Evolutionary conservation across 1,139 yeast species (phyloP).

Genomic region (Nakaseomyces sp.): DNA sequence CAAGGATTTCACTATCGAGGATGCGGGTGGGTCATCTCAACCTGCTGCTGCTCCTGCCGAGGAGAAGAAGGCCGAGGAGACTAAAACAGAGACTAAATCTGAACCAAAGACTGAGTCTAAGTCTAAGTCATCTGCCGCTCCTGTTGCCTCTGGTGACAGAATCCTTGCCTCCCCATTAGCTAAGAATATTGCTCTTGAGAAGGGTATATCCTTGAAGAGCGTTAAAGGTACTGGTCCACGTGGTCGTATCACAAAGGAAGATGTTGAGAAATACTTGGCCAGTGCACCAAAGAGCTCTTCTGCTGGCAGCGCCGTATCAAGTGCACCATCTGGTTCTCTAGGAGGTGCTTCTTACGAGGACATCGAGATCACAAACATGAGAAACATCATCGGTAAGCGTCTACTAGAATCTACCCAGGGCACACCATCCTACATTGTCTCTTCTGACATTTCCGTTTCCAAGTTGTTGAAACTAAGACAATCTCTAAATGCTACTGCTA

Average conservation of each 20-base stretch:
- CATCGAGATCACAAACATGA: slow-evolving; percentile 81
- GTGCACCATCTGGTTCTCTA: slow-evolving; percentile 42
- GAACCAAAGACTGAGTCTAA: not conserved
- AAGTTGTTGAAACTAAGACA: slow-evolving; percentile 89
- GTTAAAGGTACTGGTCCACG: slow-evolving; percentile 89
- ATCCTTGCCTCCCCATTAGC: slow-evolving; percentile 94
- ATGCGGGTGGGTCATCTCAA: slow-evolving; percentile 38
- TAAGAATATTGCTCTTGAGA: slow-evolving; percentile 84
- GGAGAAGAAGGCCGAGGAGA: slow-evolving; percentile 13
- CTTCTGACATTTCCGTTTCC: slow-evolving; percentile 76
- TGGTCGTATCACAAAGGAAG: slow-evolving; percentile 88
- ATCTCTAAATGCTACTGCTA: slow-evolving; percentile 75
- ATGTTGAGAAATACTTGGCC: slow-evolving; percentile 61
- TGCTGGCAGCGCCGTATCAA: slow-evolving; percentile 30
- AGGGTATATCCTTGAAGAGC: slow-evolving; percentile 78
- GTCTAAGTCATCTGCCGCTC: slow-evolving; percentile 13
- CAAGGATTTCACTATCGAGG: slow-evolving; percentile 78
- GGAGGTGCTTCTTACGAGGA: slow-evolving; percentile 61
- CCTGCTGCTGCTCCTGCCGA: slow-evolving; percentile 6
- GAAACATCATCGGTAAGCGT: slow-evolving; percentile 88
- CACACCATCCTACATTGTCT: slow-evolving; percentile 87
- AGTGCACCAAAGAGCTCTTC: slow-evolving; percentile 19
- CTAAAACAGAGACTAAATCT: slow-evolving; percentile 3
- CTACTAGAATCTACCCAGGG: slow-evolving; percentile 75
- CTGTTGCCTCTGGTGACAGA: slow-evolving; percentile 41